Conservation (phyloP, 2,329 filamentous ascomycete genomes). For the Fusarium floridanum region DNA sequence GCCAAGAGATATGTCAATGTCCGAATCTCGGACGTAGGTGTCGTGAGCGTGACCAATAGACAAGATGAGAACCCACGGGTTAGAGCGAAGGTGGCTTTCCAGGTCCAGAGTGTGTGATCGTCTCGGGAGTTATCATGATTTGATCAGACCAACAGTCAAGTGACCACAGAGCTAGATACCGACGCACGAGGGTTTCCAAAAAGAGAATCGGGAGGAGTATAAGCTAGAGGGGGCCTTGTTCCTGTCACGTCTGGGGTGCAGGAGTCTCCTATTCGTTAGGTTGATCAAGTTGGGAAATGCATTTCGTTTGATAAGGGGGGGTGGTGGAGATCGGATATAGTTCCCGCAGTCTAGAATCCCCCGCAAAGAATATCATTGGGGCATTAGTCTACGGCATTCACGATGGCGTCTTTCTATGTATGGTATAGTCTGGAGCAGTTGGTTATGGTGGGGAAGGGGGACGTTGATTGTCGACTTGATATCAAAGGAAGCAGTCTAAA, state of each 20-base stretch:
- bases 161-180: not conserved
- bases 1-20: not conserved
- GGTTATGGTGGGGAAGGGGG: not conserved
- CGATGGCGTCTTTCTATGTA: not conserved
- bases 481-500: not conserved
- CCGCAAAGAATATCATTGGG: not conserved
- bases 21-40: not conserved
- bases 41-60: not conserved
- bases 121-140: constrained; percentile 1
- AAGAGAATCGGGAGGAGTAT: not conserved
- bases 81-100: not conserved
- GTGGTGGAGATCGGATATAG: constrained; percentile 22
- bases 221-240: not conserved
- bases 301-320: not conserved
- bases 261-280: not conserved
- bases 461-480: not conserved
- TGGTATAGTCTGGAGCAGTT: not conserved
- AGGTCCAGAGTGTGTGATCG: not conserved
- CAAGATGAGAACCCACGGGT: not conserved
- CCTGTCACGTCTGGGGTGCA: constrained; percentile 3
- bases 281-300: constrained; percentile 6
- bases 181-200: not conserved
- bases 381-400: not conserved
- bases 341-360: constrained; percentile 15
- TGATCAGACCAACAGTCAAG: too few species aligned